Percentiles rank a stretch among this genome's conserved stretches.
Evolutionary conservation across 306 rosid genomes (phyloP).

Genomic region (Phaseolus lunatus): DNA sequence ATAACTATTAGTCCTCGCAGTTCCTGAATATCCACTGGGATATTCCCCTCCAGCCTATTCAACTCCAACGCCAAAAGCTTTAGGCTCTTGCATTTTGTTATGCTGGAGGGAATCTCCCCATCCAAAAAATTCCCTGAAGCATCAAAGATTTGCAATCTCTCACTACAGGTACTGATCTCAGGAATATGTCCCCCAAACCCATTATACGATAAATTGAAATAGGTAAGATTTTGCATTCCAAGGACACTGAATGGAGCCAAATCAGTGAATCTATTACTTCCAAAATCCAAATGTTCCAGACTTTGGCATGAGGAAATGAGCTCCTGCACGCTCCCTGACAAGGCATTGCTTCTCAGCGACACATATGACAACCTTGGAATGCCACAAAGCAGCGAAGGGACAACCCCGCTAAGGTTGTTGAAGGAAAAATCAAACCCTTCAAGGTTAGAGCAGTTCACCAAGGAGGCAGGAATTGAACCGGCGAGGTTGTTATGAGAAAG

Average conservation of each 20-base stretch:
- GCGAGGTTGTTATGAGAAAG: constrained; percentile 75
- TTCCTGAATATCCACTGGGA: constrained; percentile 66
- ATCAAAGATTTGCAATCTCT: constrained; percentile 70
- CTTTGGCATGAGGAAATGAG: constrained; percentile 67
- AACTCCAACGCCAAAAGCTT: constrained; percentile 76
- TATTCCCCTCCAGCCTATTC: constrained; percentile 72
- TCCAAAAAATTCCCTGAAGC: constrained; percentile 82
- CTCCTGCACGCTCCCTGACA: constrained; percentile 70
- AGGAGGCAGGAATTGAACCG: constrained; percentile 77
- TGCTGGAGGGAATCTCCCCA: constrained; percentile 84
- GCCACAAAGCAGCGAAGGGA: constrained; percentile 68
- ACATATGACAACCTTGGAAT: constrained; percentile 77
- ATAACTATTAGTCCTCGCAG: constrained; percentile 70
- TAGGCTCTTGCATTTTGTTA: constrained; percentile 72
- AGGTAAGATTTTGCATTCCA: constrained; percentile 65
- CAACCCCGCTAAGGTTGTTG: constrained; percentile 77
- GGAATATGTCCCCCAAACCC: constrained; percentile 73
- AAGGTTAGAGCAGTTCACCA: constrained; percentile 77
- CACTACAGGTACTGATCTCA: constrained; percentile 68
- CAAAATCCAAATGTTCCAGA: constrained; percentile 75
- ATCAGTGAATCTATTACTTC: constrained; percentile 72
- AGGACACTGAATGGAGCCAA: constrained; percentile 75
- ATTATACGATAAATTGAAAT: constrained; percentile 76
- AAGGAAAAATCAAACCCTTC: constrained; percentile 96
- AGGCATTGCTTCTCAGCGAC: constrained; percentile 74